These are phyloP conservation scores for Teunomyces stri DNA, from an alignment of 805 yeast genomes.

Conservation along the genomic window DNA sequence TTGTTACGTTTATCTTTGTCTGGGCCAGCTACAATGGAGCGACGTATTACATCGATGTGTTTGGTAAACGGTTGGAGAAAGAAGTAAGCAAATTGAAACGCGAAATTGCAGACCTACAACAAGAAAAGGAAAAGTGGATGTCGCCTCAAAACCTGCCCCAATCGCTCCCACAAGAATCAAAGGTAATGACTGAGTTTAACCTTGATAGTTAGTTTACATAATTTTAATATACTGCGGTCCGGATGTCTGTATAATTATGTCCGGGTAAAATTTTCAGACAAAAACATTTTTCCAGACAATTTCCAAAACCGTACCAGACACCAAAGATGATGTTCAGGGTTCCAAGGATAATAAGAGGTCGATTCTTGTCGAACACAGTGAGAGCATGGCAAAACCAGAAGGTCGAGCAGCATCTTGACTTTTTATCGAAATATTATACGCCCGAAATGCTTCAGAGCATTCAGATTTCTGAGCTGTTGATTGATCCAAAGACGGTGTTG, in stretches of 20 bases:
- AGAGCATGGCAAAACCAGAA: conserved; percentile 1
- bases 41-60: conserved; percentile 86
- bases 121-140: conserved; percentile 8
- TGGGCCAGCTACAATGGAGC: conserved; percentile 92
- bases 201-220: neutral
- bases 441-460: conserved; percentile 80
- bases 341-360: conserved; percentile 2
- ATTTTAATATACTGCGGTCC: neutral
- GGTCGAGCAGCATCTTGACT: conserved; percentile 45
- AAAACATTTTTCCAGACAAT: neutral
- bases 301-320: too few relatives aligned
- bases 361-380: neutral
- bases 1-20: conserved; percentile 69
- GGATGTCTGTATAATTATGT: neutral
- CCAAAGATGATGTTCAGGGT: conserved; percentile 6
- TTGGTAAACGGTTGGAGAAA: conserved; percentile 85
- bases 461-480: conserved; percentile 71
- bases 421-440: conserved; percentile 72
- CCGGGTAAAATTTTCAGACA: conserved; percentile 7
- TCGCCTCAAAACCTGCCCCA: conserved; percentile 6
- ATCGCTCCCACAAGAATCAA: conserved; percentile 1
- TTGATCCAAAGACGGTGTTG: conserved; percentile 62
- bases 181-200: neutral
- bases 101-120: conserved; percentile 67
- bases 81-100: conserved; percentile 70